Percentiles rank a stretch among this genome's conserved stretches.
Evolutionary conservation across 352 stramenopile genomes (phyloP).

Genomic region (Phytophthora cryptogea): DNA sequence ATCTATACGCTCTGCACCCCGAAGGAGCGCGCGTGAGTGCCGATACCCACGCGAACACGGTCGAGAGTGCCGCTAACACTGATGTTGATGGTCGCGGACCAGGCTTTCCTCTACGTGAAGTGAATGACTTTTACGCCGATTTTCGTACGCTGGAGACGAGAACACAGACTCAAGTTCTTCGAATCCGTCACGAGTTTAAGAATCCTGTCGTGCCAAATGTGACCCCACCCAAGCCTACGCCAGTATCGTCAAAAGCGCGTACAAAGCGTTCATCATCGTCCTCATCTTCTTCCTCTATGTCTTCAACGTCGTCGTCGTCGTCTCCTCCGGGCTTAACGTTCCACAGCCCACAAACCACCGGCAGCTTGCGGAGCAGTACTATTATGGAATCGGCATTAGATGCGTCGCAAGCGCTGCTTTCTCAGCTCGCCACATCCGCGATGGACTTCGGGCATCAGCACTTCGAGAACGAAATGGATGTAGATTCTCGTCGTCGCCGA

Average conservation of each 20-base stretch:
- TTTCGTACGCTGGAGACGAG: conserved; percentile 68
- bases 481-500: conserved; percentile 50
- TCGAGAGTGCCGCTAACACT: conserved; percentile 28
- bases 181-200: conserved; percentile 71
- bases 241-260: conserved; percentile 28
- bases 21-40: conserved; percentile 70
- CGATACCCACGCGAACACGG: conserved; percentile 67
- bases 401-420: conserved; percentile 70
- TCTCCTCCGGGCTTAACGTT: conserved; percentile 26
- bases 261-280: conserved; percentile 40
- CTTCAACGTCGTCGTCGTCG: conserved; percentile 43
- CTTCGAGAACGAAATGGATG: conserved; percentile 60
- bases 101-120: conserved; percentile 43
- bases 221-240: conserved; percentile 18
- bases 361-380: conserved; percentile 37
- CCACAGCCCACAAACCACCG: conserved; percentile 26
- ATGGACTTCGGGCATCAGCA: conserved; percentile 62
- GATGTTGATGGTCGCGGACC: conserved; percentile 16
- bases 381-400: conserved; percentile 71
- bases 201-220: conserved; percentile 14
- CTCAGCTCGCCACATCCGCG: conserved; percentile 66
- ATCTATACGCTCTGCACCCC: conserved; percentile 82
- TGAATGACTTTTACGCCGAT: conserved; percentile 76
- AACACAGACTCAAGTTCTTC: conserved; percentile 70
- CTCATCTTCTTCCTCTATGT: conserved; percentile 43